phyloP scores from a whole-genome alignment of 495 filamentous ascomycete genomes.

The Aspergillus ostianus region DNA sequence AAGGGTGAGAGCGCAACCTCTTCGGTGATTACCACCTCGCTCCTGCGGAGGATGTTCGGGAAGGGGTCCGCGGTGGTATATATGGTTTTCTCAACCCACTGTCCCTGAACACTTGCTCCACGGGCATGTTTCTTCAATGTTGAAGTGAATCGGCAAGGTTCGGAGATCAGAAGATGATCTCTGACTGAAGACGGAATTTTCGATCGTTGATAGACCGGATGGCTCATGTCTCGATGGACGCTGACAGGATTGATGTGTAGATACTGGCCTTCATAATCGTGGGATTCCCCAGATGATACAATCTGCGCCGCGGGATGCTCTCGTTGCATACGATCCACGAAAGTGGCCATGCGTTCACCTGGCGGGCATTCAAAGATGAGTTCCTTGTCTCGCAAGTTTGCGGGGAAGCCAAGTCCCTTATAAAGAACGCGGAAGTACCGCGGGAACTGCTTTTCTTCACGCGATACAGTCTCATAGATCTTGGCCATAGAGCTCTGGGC shows the following conservation, averaged over 20 bases:
- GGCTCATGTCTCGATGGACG: slow-evolving; percentile 74
- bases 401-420: slow-evolving; percentile 86
- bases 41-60: slow-evolving; percentile 85
- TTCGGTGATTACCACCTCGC: slow-evolving; percentile 74
- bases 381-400: slow-evolving; percentile 79
- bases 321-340: slow-evolving; percentile 90
- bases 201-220: slow-evolving; percentile 85
- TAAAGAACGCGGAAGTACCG: slow-evolving; percentile 93
- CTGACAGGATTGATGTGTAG: slow-evolving; percentile 78
- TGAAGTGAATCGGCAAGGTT: slow-evolving; percentile 70
- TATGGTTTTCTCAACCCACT: slow-evolving; percentile 82
- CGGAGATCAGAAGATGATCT: slow-evolving; percentile 77
- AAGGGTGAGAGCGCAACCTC: slow-evolving; percentile 67
- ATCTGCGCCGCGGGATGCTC: slow-evolving; percentile 88
- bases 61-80: slow-evolving; percentile 84
- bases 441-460: slow-evolving; percentile 71
- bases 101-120: slow-evolving; percentile 62
- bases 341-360: slow-evolving; percentile 71
- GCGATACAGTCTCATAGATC: slow-evolving; percentile 84
- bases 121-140: slow-evolving; percentile 65
- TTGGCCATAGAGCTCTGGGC: slow-evolving; percentile 89
- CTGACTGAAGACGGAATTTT: slow-evolving; percentile 78
- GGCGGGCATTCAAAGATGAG: slow-evolving; percentile 86
- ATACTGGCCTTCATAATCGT: slow-evolving; percentile 91
- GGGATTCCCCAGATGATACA: slow-evolving; percentile 63